Conservation (phyloP, 2,329 filamentous ascomycete genomes). For the Trematosphaeria pertusa region DNA sequence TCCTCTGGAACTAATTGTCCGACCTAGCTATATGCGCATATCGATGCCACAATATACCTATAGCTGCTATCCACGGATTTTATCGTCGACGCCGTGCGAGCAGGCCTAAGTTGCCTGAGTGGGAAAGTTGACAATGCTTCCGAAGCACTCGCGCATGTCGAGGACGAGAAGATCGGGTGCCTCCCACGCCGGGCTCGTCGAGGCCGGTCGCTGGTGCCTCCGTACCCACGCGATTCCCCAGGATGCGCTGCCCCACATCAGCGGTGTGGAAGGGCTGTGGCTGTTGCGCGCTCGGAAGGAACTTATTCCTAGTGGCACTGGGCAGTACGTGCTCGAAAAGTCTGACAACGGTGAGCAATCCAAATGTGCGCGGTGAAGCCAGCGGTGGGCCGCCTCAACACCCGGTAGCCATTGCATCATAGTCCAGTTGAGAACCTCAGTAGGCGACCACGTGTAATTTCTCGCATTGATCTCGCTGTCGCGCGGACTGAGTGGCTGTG, state of each 20-base stretch:
- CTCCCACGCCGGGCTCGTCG: conserved; percentile 51
- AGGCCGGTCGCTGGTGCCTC: conserved; percentile 41
- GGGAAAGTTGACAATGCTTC: conserved; percentile 27
- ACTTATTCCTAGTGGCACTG: conserved; percentile 50
- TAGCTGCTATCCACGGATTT: conserved; percentile 41
- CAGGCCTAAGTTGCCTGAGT: conserved; percentile 24
- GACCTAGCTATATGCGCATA: conserved; percentile 32
- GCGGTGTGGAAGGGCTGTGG: conserved; percentile 26
- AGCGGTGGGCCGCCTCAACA: conserved; percentile 53
- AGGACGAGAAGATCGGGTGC: conserved; percentile 48
- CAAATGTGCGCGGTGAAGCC: conserved; percentile 48
- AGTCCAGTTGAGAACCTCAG: conserved; percentile 62
- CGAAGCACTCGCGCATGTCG: conserved; percentile 52
- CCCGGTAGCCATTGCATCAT: conserved; percentile 70
- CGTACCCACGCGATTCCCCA: conserved; percentile 48
- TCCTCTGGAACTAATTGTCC: conserved; percentile 16
- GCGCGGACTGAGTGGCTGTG: conserved; percentile 13
- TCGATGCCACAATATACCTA: conserved; percentile 36
- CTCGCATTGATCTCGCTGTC: conserved; percentile 20
- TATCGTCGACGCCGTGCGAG: conserved; percentile 17
- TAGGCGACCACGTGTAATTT: conserved; percentile 42
- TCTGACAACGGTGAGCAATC: conserved; percentile 20
- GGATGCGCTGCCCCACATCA: conserved; percentile 49
- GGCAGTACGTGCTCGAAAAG: conserved; percentile 27
- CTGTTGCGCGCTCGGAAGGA: conserved; percentile 37